Conservation (phyloP, 73 alveolate genomes). For the Paramecium sonneborni region DNA sequence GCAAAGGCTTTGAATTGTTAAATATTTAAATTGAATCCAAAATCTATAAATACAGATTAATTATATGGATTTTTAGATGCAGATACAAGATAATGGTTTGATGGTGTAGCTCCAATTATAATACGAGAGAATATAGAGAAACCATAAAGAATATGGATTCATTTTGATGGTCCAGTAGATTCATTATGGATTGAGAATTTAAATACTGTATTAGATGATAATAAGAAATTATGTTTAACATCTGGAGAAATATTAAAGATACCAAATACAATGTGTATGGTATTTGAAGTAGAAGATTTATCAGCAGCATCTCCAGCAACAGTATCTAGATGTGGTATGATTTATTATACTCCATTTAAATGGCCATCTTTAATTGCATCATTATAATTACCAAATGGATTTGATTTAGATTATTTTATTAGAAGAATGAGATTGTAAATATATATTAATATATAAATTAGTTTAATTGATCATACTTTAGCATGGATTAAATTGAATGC, state of each 20-base stretch:
- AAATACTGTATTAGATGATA: constrained; percentile 95
- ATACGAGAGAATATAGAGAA: constrained; percentile 54
- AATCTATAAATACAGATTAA: constrained; percentile 70
- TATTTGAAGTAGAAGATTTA: constrained; percentile 96
- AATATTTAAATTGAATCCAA: constrained; percentile 69
- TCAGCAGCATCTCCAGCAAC: constrained; percentile 99
- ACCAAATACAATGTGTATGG: constrained; percentile 85
- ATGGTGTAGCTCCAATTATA: constrained; percentile 70
- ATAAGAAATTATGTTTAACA: constrained; percentile 92
- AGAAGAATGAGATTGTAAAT: constrained; percentile 26
- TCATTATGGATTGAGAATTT: constrained; percentile 99
- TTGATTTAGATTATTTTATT: constrained; percentile 18
- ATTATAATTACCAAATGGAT: neutral
- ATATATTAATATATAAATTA: neutral
- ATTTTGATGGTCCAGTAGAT: constrained; percentile 99
- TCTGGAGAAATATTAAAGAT: constrained; percentile 97
- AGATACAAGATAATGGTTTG: constrained; percentile 74
- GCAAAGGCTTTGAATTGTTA: neutral
- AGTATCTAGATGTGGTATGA: constrained; percentile 99
- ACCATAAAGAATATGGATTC: constrained; percentile 81
- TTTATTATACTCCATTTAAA: constrained; percentile 89
- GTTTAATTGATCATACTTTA: constrained; percentile 16
- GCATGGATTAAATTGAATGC: neutral
- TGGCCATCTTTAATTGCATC: constrained; percentile 32
- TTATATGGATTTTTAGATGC: constrained; percentile 80